Base-by-base conservation (phyloP, 805 yeast genomes). In the Zygoascus tannicola region DNA sequence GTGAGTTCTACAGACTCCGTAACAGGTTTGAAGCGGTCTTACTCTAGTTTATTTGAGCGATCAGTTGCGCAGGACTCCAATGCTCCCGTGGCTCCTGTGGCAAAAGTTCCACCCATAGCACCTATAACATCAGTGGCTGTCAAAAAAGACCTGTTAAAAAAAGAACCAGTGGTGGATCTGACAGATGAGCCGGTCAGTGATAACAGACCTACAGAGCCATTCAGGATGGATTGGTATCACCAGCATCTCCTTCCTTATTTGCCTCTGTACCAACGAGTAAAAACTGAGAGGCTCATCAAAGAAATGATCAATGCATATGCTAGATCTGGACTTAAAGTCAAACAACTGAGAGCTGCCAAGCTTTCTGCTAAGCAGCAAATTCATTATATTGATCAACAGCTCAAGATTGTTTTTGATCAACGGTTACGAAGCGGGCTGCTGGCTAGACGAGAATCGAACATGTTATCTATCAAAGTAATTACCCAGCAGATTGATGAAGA, bases 11-110 rank as follows among this genome's bases (percentile, higher is more conserved):
- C 30, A 26, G 30, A 26, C 12, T 26, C 30, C 12, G 12, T 26
- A 8, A 26, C 10, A 7, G 30, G 30, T 12, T 12, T 26, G 10
- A 43, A 41, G 35, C 21, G 44, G 10, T 15, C 44, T 5, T 41
- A 41, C 23, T 41, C 44, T 4, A 32, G 32, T 22, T 22, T 43
- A 22, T 43, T 43, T 22, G 43, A 38, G 30, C 23, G 19, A 12
- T 7, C 32, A 4, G 22, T 18, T 22, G 20, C 4, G 12, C 37
- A 43, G 12, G 33, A 38, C 15, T 30, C 35, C 4, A 28, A 18
- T 18, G 20, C 36, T 26, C 22, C 30, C 12, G 30, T 12, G 7
- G 30, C 30, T 26, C 7, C 30, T 26, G 12, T 26, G n/a, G n/a
- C n/a, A n/a, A n/a, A n/a, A n/a, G n/a, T n/a, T n/a, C n/a, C n/a